Percentiles rank a stretch among this genome's conserved stretches.
These are phyloP conservation scores for Cercospora zeae-maydis DNA, from an alignment of 2,329 filamentous ascomycete genomes.

Conservation along the genomic window DNA sequence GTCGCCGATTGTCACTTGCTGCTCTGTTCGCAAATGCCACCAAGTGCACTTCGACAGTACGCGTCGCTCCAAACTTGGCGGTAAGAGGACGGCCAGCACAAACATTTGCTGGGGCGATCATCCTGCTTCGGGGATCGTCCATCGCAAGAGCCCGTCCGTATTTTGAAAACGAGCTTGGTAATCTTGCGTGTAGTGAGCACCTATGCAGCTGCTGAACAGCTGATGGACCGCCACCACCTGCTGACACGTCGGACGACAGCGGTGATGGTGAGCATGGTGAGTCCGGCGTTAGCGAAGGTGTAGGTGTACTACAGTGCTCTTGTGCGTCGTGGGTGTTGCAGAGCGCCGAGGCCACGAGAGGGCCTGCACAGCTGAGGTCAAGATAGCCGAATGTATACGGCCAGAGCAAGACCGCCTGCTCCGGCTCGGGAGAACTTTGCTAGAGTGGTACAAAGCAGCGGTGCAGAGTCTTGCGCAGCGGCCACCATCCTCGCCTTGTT, in stretches of 20 bases:
- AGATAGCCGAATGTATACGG: too few relatives aligned
- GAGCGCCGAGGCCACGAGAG: neutral
- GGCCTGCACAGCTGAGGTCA: neutral
- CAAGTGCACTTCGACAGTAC: neutral
- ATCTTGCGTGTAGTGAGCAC: neutral
- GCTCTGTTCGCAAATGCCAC: neutral
- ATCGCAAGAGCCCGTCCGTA: neutral
- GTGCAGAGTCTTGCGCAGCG: too few relatives aligned
- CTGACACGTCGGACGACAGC: neutral
- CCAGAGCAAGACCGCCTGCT: too few relatives aligned
- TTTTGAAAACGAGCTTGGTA: neutral
- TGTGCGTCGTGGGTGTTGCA: neutral
- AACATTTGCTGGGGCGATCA: neutral
- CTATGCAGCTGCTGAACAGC: neutral
- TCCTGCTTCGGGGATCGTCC: neutral
- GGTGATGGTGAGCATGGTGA: neutral
- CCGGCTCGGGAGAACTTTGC: too few relatives aligned
- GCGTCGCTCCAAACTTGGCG: neutral
- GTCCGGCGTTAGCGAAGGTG: conserved; percentile 5
- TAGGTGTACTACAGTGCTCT: conserved; percentile 2
- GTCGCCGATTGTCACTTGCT: too few relatives aligned
- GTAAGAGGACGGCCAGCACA: neutral
- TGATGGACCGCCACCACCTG: neutral
- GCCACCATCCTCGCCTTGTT: too few relatives aligned
- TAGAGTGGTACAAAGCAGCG: too few relatives aligned